phyloP scores from a whole-genome alignment of 176 grass and related monocot genomes.

The Oryza glumipatula region DNA sequence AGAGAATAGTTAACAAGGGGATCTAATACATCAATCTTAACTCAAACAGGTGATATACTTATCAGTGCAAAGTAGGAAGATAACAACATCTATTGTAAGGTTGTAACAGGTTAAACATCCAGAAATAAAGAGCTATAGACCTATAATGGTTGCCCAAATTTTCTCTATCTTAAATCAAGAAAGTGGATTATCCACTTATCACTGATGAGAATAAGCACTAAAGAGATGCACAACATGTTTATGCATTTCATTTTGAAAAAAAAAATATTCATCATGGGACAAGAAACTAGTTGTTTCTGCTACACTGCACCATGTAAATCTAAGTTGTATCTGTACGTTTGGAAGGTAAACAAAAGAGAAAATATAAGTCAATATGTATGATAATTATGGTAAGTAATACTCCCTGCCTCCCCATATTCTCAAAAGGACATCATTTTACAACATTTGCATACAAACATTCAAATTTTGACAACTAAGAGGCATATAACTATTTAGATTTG shows the following conservation, averaged over 20 bases:
- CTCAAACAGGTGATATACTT: not conserved
- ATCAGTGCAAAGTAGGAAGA: not conserved
- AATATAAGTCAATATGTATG: too few relatives aligned
- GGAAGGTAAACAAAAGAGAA: conserved; percentile 28
- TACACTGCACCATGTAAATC: conserved; percentile 1
- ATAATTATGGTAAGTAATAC: not conserved
- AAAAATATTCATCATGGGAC: too few relatives aligned
- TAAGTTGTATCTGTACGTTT: not conserved
- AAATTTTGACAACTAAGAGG: not conserved
- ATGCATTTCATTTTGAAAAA: not conserved
- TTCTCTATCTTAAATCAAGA: not conserved
- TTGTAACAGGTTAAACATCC: not conserved
- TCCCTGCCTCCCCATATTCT: not conserved
- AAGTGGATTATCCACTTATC: not conserved
- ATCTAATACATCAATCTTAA: not conserved
- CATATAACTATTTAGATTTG: not conserved
- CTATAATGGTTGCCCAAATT: conserved; percentile 5
- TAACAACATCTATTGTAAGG: conserved; percentile 4
- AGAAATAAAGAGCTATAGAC: not conserved
- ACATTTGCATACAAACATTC: not conserved
- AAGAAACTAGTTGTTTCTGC: conserved; percentile 1
- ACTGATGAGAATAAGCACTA: conserved; percentile 23
- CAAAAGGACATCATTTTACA: not conserved
- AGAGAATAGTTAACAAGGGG: not conserved
- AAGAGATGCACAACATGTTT: conserved; percentile 1